Evolutionary conservation across 164 flowering plant species (phyloP).

Genomic region (Litsea cubeba): DNA sequence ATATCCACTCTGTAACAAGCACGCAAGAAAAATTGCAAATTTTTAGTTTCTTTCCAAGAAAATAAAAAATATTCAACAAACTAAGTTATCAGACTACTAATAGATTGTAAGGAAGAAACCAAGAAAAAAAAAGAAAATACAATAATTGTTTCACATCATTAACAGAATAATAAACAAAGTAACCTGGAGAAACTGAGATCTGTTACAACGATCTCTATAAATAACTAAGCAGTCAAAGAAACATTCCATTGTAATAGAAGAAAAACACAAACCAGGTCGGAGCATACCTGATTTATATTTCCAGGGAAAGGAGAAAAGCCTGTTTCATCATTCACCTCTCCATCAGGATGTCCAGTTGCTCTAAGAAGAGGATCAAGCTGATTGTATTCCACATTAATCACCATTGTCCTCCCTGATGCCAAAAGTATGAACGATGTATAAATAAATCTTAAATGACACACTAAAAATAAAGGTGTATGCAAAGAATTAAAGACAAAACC

Average conservation of each 20-base stretch:
- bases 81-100: too few relatives aligned
- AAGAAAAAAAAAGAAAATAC: too few relatives aligned
- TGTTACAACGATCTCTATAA: background rate
- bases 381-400: constrained; percentile 98
- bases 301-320: constrained; percentile 99
- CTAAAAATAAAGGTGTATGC: background rate
- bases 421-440: background rate
- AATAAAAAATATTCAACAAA: too few relatives aligned
- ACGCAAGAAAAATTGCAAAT: too few relatives aligned
- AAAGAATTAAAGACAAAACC: background rate
- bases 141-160: background rate
- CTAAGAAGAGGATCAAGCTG: constrained; percentile 96
- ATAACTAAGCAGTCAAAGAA: background rate
- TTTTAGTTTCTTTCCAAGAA: too few relatives aligned
- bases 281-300: constrained; percentile 85
- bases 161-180: too few relatives aligned
- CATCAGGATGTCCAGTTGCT: constrained; percentile 81
- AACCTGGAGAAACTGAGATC: background rate
- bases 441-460: background rate
- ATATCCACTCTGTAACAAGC: too few relatives aligned
- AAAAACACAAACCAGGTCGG: background rate
- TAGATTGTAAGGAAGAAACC: too few relatives aligned
- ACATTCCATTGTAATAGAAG: background rate
- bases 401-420: constrained; percentile 85
- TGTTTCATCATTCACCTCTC: constrained; percentile 85